These are phyloP conservation scores for Fomitopsis serialis DNA, from an alignment of 768 basidiomycete species.

Conservation along the genomic window DNA sequence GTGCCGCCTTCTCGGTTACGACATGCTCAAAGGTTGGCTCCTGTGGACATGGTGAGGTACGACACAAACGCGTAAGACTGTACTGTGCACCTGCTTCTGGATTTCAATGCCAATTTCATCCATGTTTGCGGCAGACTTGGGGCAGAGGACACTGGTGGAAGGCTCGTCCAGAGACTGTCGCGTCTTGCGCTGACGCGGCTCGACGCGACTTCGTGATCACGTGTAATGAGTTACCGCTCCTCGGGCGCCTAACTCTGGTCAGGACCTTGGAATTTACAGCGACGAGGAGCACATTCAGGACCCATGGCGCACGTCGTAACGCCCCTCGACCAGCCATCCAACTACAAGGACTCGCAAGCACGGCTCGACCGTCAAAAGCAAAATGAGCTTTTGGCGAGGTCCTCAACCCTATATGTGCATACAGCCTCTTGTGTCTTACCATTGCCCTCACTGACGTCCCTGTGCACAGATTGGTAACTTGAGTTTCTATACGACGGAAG, in stretches of 20 bases:
- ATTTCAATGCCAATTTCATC: constrained; percentile 88
- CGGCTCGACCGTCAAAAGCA: constrained; percentile 76
- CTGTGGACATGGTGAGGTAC: constrained; percentile 31
- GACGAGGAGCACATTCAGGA: not conserved
- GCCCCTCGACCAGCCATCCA: constrained; percentile 88
- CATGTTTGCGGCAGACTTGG: constrained; percentile 43
- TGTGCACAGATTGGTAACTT: constrained; percentile 73
- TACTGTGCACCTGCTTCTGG: constrained; percentile 59
- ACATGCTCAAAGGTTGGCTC: constrained; percentile 89
- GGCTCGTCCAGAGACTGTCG: constrained; percentile 4
- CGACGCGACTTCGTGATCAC: constrained; percentile 21
- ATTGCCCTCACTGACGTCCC: constrained; percentile 9
- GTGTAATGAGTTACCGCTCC: not conserved
- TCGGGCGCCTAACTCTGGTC: not conserved
- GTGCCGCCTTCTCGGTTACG: constrained; percentile 81
- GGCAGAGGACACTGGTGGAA: constrained; percentile 4
- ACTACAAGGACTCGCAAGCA: constrained; percentile 92
- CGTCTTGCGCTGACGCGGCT: constrained; percentile 26
- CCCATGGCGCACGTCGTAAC: constrained; percentile 81
- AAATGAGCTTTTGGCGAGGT: constrained; percentile 74
- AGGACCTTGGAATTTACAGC: not conserved
- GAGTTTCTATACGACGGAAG: constrained; percentile 93
- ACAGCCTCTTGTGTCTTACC: constrained; percentile 19
- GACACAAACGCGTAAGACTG: not conserved
- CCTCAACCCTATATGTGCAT: constrained; percentile 88